phyloP scores from a whole-genome alignment of 2,329 filamentous ascomycete genomes.

The Neofusicoccum sp. region DNA sequence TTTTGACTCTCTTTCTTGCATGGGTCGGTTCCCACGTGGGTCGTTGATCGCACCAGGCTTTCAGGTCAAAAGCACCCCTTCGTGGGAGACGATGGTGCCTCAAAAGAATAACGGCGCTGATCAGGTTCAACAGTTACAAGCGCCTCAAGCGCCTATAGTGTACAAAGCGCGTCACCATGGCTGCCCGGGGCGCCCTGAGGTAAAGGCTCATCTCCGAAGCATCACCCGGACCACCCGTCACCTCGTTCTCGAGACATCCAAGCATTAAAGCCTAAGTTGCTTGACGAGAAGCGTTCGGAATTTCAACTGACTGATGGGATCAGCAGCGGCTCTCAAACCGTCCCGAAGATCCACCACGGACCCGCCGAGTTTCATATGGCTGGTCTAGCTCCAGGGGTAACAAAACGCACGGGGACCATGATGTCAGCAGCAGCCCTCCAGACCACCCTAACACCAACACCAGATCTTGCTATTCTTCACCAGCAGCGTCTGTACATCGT shows the following conservation, averaged over 20 bases:
- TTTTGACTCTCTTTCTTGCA: background rate
- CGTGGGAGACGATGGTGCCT: too few relatives aligned
- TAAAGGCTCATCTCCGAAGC: background rate
- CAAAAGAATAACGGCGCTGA: too few relatives aligned
- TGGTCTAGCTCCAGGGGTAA: constrained; percentile 9
- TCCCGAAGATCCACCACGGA: background rate
- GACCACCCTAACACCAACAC: constrained; percentile 8
- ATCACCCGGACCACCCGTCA: background rate
- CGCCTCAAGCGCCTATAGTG: background rate
- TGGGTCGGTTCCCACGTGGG: background rate
- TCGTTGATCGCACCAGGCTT: background rate
- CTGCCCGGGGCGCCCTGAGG: background rate
- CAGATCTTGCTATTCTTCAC: constrained; percentile 10
- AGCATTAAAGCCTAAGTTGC: background rate
- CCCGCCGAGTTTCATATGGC: constrained; percentile 11
- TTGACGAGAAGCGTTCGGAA: constrained; percentile 3
- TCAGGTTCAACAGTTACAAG: background rate
- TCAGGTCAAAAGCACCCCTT: too few relatives aligned
- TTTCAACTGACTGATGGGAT: constrained; percentile 8
- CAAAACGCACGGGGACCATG: constrained; percentile 8
- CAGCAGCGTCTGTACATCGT: constrained; percentile 17
- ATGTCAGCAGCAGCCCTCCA: constrained; percentile 15
- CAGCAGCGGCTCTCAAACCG: constrained; percentile 1
- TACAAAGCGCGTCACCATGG: background rate
- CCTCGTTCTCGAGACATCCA: background rate